Base-by-base conservation (phyloP, 1,284 basidiomycete genomes). In the Rugosomyces carneus region DNA sequence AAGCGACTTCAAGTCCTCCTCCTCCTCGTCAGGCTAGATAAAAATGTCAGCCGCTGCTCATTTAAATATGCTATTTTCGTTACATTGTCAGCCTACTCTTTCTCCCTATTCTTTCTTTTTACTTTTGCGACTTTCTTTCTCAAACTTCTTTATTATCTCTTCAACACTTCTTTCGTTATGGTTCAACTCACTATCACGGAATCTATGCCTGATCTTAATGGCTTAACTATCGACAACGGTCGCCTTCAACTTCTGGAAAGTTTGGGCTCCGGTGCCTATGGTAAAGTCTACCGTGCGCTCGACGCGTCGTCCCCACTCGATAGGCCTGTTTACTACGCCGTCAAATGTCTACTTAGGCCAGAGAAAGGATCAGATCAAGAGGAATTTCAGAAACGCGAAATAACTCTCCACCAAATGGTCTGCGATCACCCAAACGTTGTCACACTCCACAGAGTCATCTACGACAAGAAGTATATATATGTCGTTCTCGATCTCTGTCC, bases 251-350 rank as follows among this genome's bases (percentile, higher is more conserved):
- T 92, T 52, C 63, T 81, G 50, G 73, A 79, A 47, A 71, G 77
- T 40, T 72, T 93, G 43, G 90, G 87, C 36, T 70, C 80, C 37
- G 90, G 90, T 31, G 82, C 84, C 8, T 91, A 89, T 54, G 89
- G 89, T 41, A 80, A 83, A 46, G 89, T 93, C 54, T 92, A 93
- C 67, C 75, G 78, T 46, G 86, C 82, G 13, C 60, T 80, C 42
- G 81, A 85, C 53, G 57, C 58, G 40, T 57, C 54, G 23, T 71
- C 62, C 50, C 61, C 65, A 31, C 56, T 54, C 15, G 55, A 65
- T 37, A 63, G 69, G 32, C 67, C 63, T 8, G 52, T 63, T 43
- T 70, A 71, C 61, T 80, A 69, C 47, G 91, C 91, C 10, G 78
- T 93, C 66, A 94, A 94, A 32, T 71, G 69, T 53, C 63, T 73